Conservation (phyloP, 202 grass and related monocot species). For the Eragrostis tef region DNA sequence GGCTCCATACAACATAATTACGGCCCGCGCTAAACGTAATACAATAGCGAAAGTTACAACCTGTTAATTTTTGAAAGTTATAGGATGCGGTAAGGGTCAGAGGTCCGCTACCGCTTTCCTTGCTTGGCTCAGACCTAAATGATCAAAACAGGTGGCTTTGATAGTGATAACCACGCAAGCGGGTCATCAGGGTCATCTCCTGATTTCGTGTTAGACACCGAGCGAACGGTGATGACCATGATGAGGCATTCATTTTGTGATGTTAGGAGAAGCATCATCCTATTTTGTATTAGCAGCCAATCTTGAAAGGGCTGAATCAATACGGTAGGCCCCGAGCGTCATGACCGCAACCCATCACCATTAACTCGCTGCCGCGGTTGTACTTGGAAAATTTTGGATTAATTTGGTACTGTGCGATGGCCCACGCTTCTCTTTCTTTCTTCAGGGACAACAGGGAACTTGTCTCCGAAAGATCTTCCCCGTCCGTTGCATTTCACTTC, state of each 20-base stretch:
- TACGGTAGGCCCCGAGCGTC: background rate
- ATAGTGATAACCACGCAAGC: background rate
- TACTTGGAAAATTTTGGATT: conserved; percentile 30
- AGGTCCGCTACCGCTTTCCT: too few species aligned
- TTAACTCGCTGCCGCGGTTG: conserved; percentile 23
- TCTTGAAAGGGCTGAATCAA: conserved; percentile 31
- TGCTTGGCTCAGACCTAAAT: background rate
- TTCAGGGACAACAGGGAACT: background rate
- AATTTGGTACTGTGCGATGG: too few species aligned
- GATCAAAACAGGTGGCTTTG: background rate
- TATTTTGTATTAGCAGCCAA: conserved; percentile 26
- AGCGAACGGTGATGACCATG: background rate
- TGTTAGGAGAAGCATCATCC: background rate
- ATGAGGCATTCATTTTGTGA: background rate
- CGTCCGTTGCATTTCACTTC: background rate
- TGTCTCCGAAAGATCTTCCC: background rate
- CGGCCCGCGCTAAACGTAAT: too few species aligned
- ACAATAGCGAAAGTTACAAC: too few species aligned
- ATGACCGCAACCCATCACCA: conserved; percentile 10
- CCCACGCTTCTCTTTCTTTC: background rate
- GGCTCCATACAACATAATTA: too few species aligned
- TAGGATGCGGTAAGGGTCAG: too few species aligned
- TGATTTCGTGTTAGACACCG: background rate
- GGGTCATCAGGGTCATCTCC: too few species aligned
- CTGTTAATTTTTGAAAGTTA: too few species aligned